Base-by-base conservation (phyloP, 257 asterid genomes). In the Lantana camara region DNA sequence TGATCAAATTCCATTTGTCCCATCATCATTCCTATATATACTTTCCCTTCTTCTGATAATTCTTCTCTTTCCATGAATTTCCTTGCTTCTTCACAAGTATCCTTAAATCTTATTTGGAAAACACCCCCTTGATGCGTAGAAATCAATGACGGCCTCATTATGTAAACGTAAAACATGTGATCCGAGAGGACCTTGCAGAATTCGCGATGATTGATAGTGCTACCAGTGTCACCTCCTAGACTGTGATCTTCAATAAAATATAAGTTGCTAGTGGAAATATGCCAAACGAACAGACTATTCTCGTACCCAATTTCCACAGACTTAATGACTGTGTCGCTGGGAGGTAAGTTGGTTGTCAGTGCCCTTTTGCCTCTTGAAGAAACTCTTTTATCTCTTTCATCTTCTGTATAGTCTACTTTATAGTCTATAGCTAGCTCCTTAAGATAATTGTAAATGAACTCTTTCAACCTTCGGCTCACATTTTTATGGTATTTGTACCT, bases 111-210 rank as follows among this genome's bases (percentile, higher is more conserved):
- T 35, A 38, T 47, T 41, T 53, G 78, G 6, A 47, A 29, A 62
- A 61, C 46, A 0, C 67, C 70, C 1, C 63, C 49, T 5, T 61
- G 70, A n/a, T n/a, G n/a, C n/a, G 30, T 17, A 1, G 74, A 62
- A 66, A 67, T 73, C 52, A 67, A 1, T 0, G 70, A 54, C 14
- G 74, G 74, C 49, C 38, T 61, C 74, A 67, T 55, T 9, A 73
- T 52, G 2, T 67, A 5, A 38, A 73, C 67, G 44, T 73, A 67
- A 1, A 73, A 10, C 73, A 55, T 61, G 20, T 67, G 67, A 29
- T 67, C 71, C 0, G 78, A 73, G 8, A 73, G 56, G 10, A n/a
- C 7, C 56, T 61, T 67, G 64, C 73, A 66, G 9, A 24, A 1
- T 4, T 35, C 15, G 0, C 42, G 35, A 17, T 46, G 4, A 21